Evolutionary conservation across 2,329 filamentous ascomycete species (phyloP), one percentile per base, ranked within the genome.

Genomic region (Trichoderma arundinaceum): DNA sequence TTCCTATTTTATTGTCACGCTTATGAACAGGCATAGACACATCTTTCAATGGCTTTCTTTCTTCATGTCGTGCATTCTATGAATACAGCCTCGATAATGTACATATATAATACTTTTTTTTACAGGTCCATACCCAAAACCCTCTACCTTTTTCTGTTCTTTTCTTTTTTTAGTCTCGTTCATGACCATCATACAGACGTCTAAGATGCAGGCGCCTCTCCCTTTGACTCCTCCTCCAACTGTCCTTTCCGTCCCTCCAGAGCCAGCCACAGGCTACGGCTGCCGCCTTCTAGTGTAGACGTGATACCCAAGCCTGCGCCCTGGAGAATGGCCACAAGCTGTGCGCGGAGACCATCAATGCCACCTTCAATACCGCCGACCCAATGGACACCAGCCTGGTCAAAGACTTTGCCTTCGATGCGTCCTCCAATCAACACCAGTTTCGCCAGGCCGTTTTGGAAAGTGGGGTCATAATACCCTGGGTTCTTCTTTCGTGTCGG

Each of bases 391-490:
- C 91, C 90, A 10, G 89, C 88, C 53, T 86, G 78, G 74, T 97
- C 94, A 73, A 97, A 94, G 38, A 92, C 87, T 77, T 88, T 90
- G 68, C 91, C 91, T 74, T 99, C 95, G 35, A 97, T 86, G 59
- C 95, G 85, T 13, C 94, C 94, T 61, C 93, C 95, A 13, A 99
- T 80, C 39, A 99, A 79, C 76, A 96, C 83, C 69, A 99, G 79
- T 80, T 99, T 99, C 73, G 92, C 88, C 71, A 99, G 77, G 7
- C 91, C 95, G 69, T 82, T 86, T 78, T 97, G 94, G 63, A 94
- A 92, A 1, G 84, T 77, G 0, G 87, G 84, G 64, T 97, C 94
- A 76, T 96, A 86, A 78, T 93, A 97, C 12, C 89, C 88, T 0
- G 94, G 93, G 72, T 86, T 92, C 72, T 87, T 89, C 77, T 85